A percentile compares a stretch with the other conserved stretches of the same genome.
These are phyloP conservation scores for Starmerella riodocensis DNA, from an alignment of 805 yeast species.

Conservation along the genomic window DNA sequence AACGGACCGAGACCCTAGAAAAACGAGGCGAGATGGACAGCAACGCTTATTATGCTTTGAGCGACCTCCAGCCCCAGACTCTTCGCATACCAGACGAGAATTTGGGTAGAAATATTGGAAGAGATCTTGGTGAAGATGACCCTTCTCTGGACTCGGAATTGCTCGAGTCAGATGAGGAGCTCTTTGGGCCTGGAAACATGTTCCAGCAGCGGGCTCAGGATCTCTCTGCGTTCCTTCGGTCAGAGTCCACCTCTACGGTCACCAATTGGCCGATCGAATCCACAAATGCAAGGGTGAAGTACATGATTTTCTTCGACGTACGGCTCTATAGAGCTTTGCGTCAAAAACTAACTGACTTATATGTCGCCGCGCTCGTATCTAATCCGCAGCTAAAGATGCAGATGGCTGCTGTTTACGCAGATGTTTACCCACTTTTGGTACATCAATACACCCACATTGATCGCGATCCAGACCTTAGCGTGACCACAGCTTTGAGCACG, in stretches of 20 bases:
- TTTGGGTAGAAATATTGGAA: background rate
- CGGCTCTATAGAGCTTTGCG: conserved; percentile 59
- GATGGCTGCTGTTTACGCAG: conserved; percentile 70
- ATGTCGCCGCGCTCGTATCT: conserved; percentile 50
- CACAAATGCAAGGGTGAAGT: conserved; percentile 37
- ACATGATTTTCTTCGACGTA: conserved; percentile 50
- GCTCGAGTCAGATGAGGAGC: conserved; percentile 5
- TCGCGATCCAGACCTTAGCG: conserved; percentile 76
- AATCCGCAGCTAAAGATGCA: conserved; percentile 42
- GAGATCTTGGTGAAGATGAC: background rate
- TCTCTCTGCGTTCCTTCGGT: background rate
- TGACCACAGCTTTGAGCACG: conserved; percentile 59
- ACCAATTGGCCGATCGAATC: conserved; percentile 13
- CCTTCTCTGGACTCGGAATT: background rate
- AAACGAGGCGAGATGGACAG: background rate
- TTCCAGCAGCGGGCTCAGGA: background rate
- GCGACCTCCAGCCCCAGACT: conserved; percentile 2
- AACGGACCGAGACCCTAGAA: background rate
- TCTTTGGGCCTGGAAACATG: conserved; percentile 8
- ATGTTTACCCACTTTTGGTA: conserved; percentile 61
- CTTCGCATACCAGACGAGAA: background rate
- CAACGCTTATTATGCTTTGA: conserved; percentile 1
- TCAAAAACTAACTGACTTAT: conserved; percentile 45
- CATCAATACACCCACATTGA: conserved; percentile 61
- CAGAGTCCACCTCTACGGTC: background rate